Evolutionary conservation across 148 eudicot genomes (phyloP), one percentile per base, ranked within the genome.

Genomic region (Camellia japonica): DNA sequence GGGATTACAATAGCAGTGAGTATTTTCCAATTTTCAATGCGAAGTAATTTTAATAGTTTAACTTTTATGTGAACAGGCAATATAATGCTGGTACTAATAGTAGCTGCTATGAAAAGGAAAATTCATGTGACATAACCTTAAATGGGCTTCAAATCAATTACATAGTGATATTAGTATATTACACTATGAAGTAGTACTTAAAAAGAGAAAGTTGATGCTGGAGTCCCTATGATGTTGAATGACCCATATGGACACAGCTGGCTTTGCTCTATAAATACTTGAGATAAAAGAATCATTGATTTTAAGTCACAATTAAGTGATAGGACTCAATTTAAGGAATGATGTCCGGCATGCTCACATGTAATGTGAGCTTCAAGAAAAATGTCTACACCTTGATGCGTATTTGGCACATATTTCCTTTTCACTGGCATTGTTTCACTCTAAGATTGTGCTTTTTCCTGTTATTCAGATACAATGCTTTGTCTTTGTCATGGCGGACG

Each of bases 401-500:
- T 30, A 30, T 49, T 43, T 20, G 42, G 46, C 61, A 18, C 5
- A n/a, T 30, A 51, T 54, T 43, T 52, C 3, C n/a, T 16, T 61
- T 68, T 52, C 47, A 51, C 44, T 16, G 43, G 74, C 41, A 16
- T 79, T 78, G 47, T 60, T 42, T 59, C 10, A 11, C n/a, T 13
- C 15, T 23, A 15, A 74, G 65, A 13, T 47, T 68, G 38, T 60
- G 72, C 42, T 54, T 43, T 47, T 75, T 74, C 79, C 30, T 63
- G 38, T 30, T 78, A 23, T 72, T 56, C 51, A 97, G 99, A 85
- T 84, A 23, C 95, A 94, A 41, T 90, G 98, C 44, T 97, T 97
- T 80, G 97, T 94, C 54, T 97, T 89, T 90, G 97, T 97, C 77
- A 97, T 97, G 99, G 97, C 99, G 71, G 93, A 97, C 79, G 97